Evolutionary conservation across 1,284 basidiomycete genomes (phyloP), one percentile per base, ranked within the genome.

Genomic region (Ceratobasidium sp.): DNA sequence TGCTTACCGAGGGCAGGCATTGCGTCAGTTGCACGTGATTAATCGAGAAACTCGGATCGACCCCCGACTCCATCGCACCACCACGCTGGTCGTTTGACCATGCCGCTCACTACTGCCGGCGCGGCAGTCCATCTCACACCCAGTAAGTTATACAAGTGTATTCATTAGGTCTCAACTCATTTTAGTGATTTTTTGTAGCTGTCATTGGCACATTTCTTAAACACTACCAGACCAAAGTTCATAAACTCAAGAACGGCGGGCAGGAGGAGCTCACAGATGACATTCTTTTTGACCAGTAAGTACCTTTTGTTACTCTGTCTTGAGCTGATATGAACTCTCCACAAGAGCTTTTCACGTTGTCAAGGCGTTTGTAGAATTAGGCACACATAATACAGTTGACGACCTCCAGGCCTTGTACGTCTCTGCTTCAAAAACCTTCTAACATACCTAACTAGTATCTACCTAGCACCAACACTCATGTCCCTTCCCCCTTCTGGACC

Each of bases 261-360:
- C 81, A 85, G 23, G 83, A 78, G 44, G 61, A 86, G 46, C 87
- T 87, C 17, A 88, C 87, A 76, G 90, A 92, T 79, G 89, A 91
- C 79, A 87, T 92, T 40, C 86, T 91, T 80, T 91, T 89, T 81
- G 90, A 92, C 83, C 87, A 91, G 90, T 91, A 77, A 79, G 89
- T 83, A 2, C 17, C 17, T n/a, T 20, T 66, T 33, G 23, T 15
- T 69, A 15, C 57, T 59, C 40, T 54, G n/a, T 42, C 10, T 12
- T 44, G 6, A 1, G n/a, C 20, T 42, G 17, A 61, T 50, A 46
- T 54, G n/a, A 52, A 64, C 57, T 50, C 13, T 56, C n/a, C 10
- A 38, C 78, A 91, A n/a, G 90, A 82, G 90, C 90, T 2, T 91
- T 91, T 81, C 86, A 91, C 80, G 91, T 91, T n/a, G 90, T 91